Base-by-base conservation (phyloP, 2,329 filamentous ascomycete species). In the Penicillium sp. region DNA sequence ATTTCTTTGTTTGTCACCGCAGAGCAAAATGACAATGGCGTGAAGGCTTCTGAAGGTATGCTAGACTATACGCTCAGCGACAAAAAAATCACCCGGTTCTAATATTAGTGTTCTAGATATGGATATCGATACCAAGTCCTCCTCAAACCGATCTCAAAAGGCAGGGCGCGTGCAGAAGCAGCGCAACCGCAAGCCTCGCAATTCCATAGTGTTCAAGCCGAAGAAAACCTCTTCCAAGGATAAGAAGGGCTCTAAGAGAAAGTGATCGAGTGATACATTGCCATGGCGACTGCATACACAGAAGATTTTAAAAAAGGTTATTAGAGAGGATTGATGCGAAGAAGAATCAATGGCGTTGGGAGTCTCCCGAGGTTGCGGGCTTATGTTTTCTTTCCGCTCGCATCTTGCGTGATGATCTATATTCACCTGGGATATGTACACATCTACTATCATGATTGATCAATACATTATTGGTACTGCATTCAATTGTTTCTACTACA, bases 101-200 rank as follows among this genome's bases (percentile, higher is more conserved):
- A 6, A 53, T 18, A 23, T 13, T 11, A 33, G 37, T 48, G 24
- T 31, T 10, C 24, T 44, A 76, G 74, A 67, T 23, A 77, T 77
- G 75, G 75, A 76, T 34, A 61, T 77, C 51, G 75, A 76, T 50
- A 62, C 48, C 28, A 61, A 63, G 31, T 40, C 56, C 47, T 60
- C 67, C 18, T 65, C 65, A 40, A 61, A 52, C 46, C 56, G 49
- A 26, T 56, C 67, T 9, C 65, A 65, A 3, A 69, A 71, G 47
- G 56, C 64, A n/a, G 64, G 63, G n/a, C 69, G 73, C 48, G 68
- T 77, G 51, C 72, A 73, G 44, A 78, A 77, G 58, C 68, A 77
- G 58, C 68, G 66, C 55, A 66, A 69, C 50, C 71, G 69, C 40
- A 69, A 69, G 54, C 66, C 67, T 29, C 70, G 70, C 46, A 67